phyloP scores from a whole-genome alignment of 768 basidiomycete species.

The Crepidotus variabilis region DNA sequence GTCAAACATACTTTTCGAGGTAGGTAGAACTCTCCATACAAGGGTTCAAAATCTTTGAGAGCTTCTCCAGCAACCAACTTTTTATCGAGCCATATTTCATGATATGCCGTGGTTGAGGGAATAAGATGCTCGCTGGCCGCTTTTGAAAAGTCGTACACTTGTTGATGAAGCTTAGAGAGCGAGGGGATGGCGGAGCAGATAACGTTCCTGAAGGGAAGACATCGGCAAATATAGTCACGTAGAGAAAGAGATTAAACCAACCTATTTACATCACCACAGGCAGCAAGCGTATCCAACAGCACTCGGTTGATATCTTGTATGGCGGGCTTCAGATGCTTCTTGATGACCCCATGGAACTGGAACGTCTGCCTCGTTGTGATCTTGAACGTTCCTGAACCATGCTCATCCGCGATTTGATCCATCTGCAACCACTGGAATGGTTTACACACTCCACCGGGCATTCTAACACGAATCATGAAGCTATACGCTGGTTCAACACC shows the following conservation, averaged over 20 bases:
- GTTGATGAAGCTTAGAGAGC: slow-evolving; percentile 78
- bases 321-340: slow-evolving; percentile 91
- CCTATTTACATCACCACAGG: slow-evolving; percentile 98
- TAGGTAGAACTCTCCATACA: slow-evolving; percentile 97
- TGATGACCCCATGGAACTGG: slow-evolving; percentile 99
- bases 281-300: slow-evolving; percentile 92
- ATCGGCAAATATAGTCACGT: not conserved
- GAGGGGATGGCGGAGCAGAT: slow-evolving; percentile 89
- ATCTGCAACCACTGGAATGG: slow-evolving; percentile 93
- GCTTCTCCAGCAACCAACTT: slow-evolving; percentile 94
- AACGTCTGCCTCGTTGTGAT: slow-evolving; percentile 97
- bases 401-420: slow-evolving; percentile 95
- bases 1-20: slow-evolving; percentile 74
- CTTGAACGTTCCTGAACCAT: slow-evolving; percentile 92
- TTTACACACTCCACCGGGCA: slow-evolving; percentile 93
- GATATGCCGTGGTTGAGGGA: slow-evolving; percentile 90
- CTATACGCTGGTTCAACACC: slow-evolving; percentile 94
- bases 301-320: slow-evolving; percentile 94
- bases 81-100: slow-evolving; percentile 99
- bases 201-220: slow-evolving; percentile 62
- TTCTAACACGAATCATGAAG: slow-evolving; percentile 98
- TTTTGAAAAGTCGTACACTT: slow-evolving; percentile 83
- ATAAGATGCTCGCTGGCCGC: slow-evolving; percentile 81
- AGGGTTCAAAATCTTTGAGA: slow-evolving; percentile 89
- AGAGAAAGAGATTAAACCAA: slow-evolving; percentile 25